Percentiles rank a stretch among this genome's conserved stretches.
These are phyloP conservation scores for Venturiaceae sp. DNA, from an alignment of 2,329 filamentous ascomycete genomes.

Conservation along the genomic window DNA sequence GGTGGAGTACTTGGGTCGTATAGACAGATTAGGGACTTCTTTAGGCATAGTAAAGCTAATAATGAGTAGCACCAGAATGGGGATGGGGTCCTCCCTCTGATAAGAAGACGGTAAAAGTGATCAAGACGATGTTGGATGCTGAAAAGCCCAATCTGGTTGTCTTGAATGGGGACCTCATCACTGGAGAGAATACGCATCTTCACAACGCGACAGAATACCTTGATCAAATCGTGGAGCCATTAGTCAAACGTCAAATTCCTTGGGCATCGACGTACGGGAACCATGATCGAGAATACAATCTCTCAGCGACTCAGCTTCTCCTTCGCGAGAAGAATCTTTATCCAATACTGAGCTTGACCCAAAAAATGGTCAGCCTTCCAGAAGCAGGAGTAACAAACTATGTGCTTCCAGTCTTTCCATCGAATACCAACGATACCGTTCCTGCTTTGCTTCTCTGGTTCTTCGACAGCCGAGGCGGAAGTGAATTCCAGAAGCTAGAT, in stretches of 20 bases:
- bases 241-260: slow-evolving; percentile 43
- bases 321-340: slow-evolving; percentile 26
- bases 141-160: slow-evolving; percentile 54
- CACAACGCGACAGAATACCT: slow-evolving; percentile 49
- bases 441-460: slow-evolving; percentile 55
- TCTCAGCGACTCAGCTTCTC: slow-evolving; percentile 38
- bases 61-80: slow-evolving; percentile 24
- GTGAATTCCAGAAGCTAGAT: slow-evolving; percentile 32
- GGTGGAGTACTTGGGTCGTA: too few relatives aligned
- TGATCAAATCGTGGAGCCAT: slow-evolving; percentile 48
- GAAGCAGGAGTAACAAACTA: slow-evolving; percentile 43
- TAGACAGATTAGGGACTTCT: too few relatives aligned
- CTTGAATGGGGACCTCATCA: slow-evolving; percentile 63
- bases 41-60: neutral
- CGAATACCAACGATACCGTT: slow-evolving; percentile 37
- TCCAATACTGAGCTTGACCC: slow-evolving; percentile 26
- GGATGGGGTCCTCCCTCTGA: slow-evolving; percentile 45
- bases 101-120: slow-evolving; percentile 44
- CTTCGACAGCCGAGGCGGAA: slow-evolving; percentile 57
- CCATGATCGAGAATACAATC: slow-evolving; percentile 53
- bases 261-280: slow-evolving; percentile 67
- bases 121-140: slow-evolving; percentile 46
- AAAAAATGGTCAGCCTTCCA: slow-evolving; percentile 28
- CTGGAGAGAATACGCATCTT: slow-evolving; percentile 51
- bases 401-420: slow-evolving; percentile 41